Evolutionary conservation across 257 asterid species (phyloP), one percentile per base, ranked within the genome.

Genomic region (Phtheirospermum japonicum): DNA sequence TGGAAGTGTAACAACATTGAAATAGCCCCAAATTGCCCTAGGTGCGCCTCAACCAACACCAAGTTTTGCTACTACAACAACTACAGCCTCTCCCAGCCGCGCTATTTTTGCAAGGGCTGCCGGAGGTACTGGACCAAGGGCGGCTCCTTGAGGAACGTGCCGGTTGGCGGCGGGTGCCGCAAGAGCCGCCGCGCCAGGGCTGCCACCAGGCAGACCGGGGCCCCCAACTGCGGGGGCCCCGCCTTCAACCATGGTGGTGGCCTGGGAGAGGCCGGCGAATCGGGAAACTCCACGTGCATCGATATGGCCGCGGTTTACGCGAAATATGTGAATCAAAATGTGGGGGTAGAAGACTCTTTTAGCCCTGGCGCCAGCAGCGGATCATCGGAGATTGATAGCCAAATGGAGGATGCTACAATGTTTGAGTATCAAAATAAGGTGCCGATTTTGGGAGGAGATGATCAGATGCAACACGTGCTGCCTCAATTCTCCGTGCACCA

Each of bases 111-210:
- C 83, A 88, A 88, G 80, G 79, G 95, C 9, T 88, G 96, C 73
- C 92, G 95, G 55, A 95, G 96, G 36, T 88, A 88, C 71, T 88
- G 96, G 96, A 88, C 96, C 2, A 88, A 85, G 75, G 96, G 96
- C 26, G 96, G 96, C 12, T 90, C 96, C 8, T 73, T 87, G 17
- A 86, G 96, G 40, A 87, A 87, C 66, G 96, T 87, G 64, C 96
- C 96, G n/a, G 85, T 88, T 40, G 96, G 96, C 4, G 96, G 96
- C 11, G 96, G 94, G 0, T 88, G 94, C 79, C 73, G 96, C n/a
- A 88, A 85, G 58, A 88, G 79, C 84, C 86, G 19, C 63, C 4
- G 82, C 51, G 9, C 71, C 64, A 50, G 75, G 14, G 5, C 84
- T 32, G 28, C 85, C 0, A 34, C 82, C 1, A 42, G 14, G 5